phyloP scores from a whole-genome alignment of 1,139 yeast species.

The Yamadazyma dushanensis region DNA sequence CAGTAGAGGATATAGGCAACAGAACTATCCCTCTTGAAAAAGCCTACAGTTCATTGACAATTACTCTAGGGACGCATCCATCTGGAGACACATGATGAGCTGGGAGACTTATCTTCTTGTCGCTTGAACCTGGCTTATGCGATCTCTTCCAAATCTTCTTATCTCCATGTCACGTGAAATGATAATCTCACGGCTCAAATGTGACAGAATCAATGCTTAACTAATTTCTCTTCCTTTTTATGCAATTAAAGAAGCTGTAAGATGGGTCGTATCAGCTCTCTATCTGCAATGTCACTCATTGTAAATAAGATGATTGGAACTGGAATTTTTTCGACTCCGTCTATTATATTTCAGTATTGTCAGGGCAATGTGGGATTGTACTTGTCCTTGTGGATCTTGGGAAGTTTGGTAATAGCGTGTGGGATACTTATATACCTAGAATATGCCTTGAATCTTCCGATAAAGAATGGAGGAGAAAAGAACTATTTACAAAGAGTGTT shows the following conservation, averaged over 20 bases:
- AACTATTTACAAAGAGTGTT: constrained; percentile 48
- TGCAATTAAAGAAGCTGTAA: neutral
- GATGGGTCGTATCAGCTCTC: constrained; percentile 9
- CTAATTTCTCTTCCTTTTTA: too few relatives aligned
- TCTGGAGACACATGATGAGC: too few relatives aligned
- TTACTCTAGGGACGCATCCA: too few relatives aligned
- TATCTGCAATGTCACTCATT: constrained; percentile 33
- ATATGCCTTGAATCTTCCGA: constrained; percentile 47
- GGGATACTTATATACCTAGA: constrained; percentile 49
- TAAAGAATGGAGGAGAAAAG: constrained; percentile 51
- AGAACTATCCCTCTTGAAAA: too few relatives aligned
- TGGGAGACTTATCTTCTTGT: too few relatives aligned
- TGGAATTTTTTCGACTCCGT: constrained; percentile 51
- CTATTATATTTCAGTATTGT: constrained; percentile 44
- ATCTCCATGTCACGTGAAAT: too few relatives aligned
- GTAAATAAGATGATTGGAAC: constrained; percentile 55
- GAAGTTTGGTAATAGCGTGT: constrained; percentile 47
- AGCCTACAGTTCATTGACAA: too few relatives aligned
- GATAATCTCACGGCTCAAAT: too few relatives aligned
- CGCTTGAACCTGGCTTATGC: too few relatives aligned
- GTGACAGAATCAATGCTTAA: too few relatives aligned
- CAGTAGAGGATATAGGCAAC: too few relatives aligned
- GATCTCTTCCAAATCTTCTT: too few relatives aligned
- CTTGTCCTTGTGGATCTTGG: constrained; percentile 40
- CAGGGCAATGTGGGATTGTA: constrained; percentile 45